Evolutionary conservation across 768 basidiomycete genomes (phyloP).

Genomic region (Psilocybe cubensis): DNA sequence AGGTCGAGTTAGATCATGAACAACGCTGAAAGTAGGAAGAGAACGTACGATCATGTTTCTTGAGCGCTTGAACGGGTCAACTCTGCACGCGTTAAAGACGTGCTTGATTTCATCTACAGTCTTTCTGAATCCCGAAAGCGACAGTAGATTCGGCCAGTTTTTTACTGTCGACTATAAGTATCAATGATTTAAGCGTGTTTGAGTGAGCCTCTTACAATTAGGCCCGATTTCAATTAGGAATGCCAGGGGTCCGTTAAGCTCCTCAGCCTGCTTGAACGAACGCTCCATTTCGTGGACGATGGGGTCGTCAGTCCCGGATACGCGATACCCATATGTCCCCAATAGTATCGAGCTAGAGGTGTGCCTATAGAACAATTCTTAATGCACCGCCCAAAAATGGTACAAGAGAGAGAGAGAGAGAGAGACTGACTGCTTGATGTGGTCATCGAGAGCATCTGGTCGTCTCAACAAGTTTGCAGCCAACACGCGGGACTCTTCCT

Average conservation of each 20-base stretch:
- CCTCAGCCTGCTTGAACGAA: conserved; percentile 2
- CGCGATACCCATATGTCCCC: conserved; percentile 2
- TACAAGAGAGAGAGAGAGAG: background rate
- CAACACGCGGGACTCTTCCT: conserved; percentile 1
- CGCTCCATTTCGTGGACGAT: conserved; percentile 1
- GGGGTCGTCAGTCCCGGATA: background rate
- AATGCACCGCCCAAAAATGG: no score
- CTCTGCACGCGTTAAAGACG: conserved; percentile 1
- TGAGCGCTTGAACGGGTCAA: background rate
- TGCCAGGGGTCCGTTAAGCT: background rate
- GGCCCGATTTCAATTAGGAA: background rate
- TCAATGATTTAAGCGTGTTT: no score
- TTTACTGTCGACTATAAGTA: background rate
- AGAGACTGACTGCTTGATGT: conserved; percentile 1
- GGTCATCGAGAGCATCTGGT: background rate
- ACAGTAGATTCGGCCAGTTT: conserved; percentile 1
- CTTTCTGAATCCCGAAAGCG: conserved; percentile 1
- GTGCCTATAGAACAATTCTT: background rate
- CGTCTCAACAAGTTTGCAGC: background rate
- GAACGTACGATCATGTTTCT: background rate
- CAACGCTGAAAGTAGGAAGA: background rate
- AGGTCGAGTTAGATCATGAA: background rate
- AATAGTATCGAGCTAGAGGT: background rate
- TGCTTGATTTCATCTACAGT: background rate
- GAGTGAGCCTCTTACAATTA: no score